phyloP scores from a whole-genome alignment of 208 protist genomes.

The Strigomonas culicis region DNA sequence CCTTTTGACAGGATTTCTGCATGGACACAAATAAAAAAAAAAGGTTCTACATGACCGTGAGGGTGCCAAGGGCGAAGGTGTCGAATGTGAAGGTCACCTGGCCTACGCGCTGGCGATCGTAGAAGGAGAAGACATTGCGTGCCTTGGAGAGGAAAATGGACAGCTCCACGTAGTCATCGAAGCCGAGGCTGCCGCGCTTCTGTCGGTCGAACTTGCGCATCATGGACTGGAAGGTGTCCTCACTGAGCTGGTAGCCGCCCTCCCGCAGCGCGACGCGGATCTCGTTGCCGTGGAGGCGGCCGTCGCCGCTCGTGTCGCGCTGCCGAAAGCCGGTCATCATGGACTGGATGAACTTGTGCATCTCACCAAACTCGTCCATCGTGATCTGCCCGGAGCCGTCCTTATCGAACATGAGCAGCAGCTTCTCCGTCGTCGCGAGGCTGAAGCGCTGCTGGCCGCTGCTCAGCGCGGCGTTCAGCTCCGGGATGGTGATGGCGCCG shows the following conservation, averaged over 20 bases:
- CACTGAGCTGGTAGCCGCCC: slow-evolving; percentile 48
- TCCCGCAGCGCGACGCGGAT: slow-evolving; percentile 54
- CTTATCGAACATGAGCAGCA: slow-evolving; percentile 83
- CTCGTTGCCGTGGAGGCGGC: slow-evolving; percentile 66
- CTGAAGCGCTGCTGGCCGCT: slow-evolving; percentile 58
- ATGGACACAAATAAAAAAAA: not conserved
- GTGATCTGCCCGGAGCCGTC: slow-evolving; percentile 55
- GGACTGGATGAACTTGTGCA: slow-evolving; percentile 68
- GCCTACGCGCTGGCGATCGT: slow-evolving; percentile 60
- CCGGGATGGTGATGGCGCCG: slow-evolving; percentile 64
- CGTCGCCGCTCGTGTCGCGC: slow-evolving; percentile 47
- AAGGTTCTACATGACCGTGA: slow-evolving; percentile 45
- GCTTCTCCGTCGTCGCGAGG: slow-evolving; percentile 62
- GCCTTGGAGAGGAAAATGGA: slow-evolving; percentile 80
- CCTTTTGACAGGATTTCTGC: not conserved
- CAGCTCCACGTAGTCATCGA: slow-evolving; percentile 89
- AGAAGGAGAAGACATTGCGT: slow-evolving; percentile 67
- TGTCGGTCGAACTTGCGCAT: slow-evolving; percentile 88
- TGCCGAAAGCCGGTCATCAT: slow-evolving; percentile 70
- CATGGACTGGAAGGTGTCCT: slow-evolving; percentile 76
- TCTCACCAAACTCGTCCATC: slow-evolving; percentile 71
- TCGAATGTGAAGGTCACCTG: slow-evolving; percentile 78
- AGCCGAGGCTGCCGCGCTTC: slow-evolving; percentile 60
- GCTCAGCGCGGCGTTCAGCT: slow-evolving; percentile 74
- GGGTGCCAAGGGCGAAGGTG: slow-evolving; percentile 47